A percentile compares a stretch with the other conserved stretches of the same genome.
phyloP scores from a whole-genome alignment of 768 basidiomycete species.

The Neoboletus magnificus region DNA sequence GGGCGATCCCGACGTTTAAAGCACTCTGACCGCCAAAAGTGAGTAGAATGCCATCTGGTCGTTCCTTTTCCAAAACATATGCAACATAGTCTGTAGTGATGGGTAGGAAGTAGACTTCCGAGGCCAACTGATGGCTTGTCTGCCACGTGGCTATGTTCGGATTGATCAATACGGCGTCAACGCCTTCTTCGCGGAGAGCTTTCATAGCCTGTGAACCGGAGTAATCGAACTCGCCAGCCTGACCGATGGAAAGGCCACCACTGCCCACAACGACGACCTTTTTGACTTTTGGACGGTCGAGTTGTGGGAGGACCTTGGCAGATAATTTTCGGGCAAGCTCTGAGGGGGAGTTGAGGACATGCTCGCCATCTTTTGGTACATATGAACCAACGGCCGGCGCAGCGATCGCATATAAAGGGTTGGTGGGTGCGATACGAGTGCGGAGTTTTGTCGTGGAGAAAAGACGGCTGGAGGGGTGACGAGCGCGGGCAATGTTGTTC shows the following conservation, averaged over 20 bases:
- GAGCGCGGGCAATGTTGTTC: constrained; percentile 15
- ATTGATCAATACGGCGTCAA: constrained; percentile 93
- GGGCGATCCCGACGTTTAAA: constrained; percentile 93
- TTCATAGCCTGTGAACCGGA: constrained; percentile 99
- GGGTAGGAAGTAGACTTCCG: constrained; percentile 96
- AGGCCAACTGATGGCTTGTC: constrained; percentile 95
- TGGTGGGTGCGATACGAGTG: constrained; percentile 43
- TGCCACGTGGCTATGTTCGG: constrained; percentile 99
- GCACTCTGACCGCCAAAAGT: constrained; percentile 99
- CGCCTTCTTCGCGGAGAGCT: constrained; percentile 92
- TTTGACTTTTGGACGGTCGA: constrained; percentile 87
- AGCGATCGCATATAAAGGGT: constrained; percentile 61
- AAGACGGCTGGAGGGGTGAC: constrained; percentile 36
- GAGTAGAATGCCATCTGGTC: constrained; percentile 94
- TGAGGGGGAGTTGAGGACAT: constrained; percentile 88
- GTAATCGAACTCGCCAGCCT: constrained; percentile 99
- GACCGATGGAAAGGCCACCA: constrained; percentile 95
- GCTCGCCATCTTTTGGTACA: constrained; percentile 57
- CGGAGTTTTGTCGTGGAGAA: constrained; percentile 48
- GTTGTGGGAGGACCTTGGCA: constrained; percentile 88
- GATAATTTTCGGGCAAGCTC: constrained; percentile 92
- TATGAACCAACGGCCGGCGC: constrained; percentile 65
- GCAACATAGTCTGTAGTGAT: constrained; percentile 97
- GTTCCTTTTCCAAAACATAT: constrained; percentile 96
- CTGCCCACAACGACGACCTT: constrained; percentile 96